Conservation (phyloP, 768 basidiomycete genomes). For the Leccinum ochraceum region DNA sequence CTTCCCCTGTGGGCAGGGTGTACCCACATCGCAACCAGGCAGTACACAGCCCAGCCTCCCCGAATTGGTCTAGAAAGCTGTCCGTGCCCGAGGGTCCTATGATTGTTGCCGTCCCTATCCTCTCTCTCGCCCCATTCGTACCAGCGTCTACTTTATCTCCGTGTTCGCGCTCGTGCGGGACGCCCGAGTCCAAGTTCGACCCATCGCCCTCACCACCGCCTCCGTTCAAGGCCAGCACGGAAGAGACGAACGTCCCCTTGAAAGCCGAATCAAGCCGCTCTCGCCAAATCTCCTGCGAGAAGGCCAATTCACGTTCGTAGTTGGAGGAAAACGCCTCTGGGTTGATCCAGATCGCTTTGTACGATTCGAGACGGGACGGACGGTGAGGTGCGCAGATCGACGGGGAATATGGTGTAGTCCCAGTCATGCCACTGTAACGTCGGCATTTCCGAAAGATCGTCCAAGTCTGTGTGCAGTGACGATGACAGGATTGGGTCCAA, state of each 20-base stretch:
- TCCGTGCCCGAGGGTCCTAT: constrained; percentile 15
- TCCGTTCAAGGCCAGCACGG: neutral
- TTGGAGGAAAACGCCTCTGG: constrained; percentile 26
- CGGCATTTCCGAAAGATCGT: neutral
- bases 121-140: constrained; percentile 5
- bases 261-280: constrained; percentile 17
- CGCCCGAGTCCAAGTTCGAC: neutral
- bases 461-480: neutral
- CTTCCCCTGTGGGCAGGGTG: constrained; percentile 30
- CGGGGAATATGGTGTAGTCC: constrained; percentile 19
- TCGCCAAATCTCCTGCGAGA: constrained; percentile 25
- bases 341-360: constrained; percentile 23
- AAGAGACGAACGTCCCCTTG: constrained; percentile 19
- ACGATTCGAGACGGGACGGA: constrained; percentile 26
- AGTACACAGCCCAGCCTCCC: constrained; percentile 17
- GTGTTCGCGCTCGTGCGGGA: neutral
- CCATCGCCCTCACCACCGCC: neutral
- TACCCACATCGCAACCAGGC: constrained; percentile 30
- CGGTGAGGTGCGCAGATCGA: constrained; percentile 15
- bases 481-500: neutral
- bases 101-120: constrained; percentile 23
- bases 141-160: neutral
- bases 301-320: constrained; percentile 24
- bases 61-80: constrained; percentile 14
- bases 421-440: neutral